A percentile compares a stretch with the other conserved stretches of the same genome.
phyloP scores from a whole-genome alignment of 768 basidiomycete genomes.

The Rhodotorula kratochvilovae region DNA sequence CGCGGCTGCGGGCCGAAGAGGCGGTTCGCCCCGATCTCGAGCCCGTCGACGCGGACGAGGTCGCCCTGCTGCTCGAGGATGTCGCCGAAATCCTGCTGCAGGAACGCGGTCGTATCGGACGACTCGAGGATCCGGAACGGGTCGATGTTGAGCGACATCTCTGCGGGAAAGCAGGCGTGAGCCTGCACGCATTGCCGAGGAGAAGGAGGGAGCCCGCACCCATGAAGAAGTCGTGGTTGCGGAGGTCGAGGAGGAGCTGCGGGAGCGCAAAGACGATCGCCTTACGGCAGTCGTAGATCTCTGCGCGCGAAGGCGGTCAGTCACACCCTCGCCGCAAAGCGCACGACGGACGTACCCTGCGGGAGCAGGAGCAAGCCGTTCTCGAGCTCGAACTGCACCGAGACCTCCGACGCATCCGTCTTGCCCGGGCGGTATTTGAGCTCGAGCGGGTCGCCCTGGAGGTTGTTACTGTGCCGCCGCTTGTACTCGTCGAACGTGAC shows the following conservation, averaged over 20 bases:
- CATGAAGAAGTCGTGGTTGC: constrained; percentile 83
- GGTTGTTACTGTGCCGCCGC: constrained; percentile 59
- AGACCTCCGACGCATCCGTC: constrained; percentile 78
- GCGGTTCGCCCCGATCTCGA: constrained; percentile 75
- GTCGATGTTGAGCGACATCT: constrained; percentile 77
- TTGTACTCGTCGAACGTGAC: constrained; percentile 81
- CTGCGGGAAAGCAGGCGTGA: constrained; percentile 41
- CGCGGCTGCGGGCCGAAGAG: constrained; percentile 84
- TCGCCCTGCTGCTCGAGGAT: not conserved
- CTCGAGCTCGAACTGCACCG: constrained; percentile 48
- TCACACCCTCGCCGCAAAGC: too few species aligned
- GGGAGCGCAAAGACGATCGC: constrained; percentile 59
- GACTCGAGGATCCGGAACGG: constrained; percentile 58
- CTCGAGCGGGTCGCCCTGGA: constrained; percentile 74
- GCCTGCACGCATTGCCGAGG: too few species aligned
- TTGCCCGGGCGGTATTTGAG: constrained; percentile 79
- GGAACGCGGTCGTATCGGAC: constrained; percentile 45
- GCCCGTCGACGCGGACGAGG: constrained; percentile 43
- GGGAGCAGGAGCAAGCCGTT: constrained; percentile 41
- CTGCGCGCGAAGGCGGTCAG: constrained; percentile 50
- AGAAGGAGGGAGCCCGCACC: too few species aligned
- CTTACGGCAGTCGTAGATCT: constrained; percentile 47
- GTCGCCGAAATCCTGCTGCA: constrained; percentile 5
- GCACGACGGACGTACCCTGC: not conserved
- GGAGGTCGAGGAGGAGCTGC: constrained; percentile 67